Base-by-base conservation (phyloP, 352 stramenopile species). In the Pythium sukuiense region DNA sequence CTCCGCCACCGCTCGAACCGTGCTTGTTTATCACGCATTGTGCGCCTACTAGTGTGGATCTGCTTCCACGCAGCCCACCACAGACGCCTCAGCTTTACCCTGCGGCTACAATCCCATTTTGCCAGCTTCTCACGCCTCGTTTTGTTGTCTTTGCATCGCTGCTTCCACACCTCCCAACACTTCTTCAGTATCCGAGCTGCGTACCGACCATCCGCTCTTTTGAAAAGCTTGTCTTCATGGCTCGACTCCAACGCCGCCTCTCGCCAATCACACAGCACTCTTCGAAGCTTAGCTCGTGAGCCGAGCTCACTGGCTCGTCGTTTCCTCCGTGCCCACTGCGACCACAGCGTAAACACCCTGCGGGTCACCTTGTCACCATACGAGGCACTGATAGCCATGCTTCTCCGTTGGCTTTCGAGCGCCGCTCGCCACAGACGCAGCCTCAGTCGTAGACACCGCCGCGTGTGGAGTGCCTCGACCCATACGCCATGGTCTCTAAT, bases 401-500 rank as follows among this genome's bases (percentile, higher is more conserved):
- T 50, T 24, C 35, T 37, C 9, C 49, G 45, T 32, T 59, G 59
- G 0, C 6, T 57, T 2, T 29, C 3, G 7, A 70, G 33, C 6
- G 35, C 55, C 26, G 41, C 7, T 45, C 53, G 58, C 81, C 81
- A 90, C n/a, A 58, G 48, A 0, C 18, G 1, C 13, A 87, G 33
- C 5, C 49, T 61, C 0, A 18, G 18, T 14, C 79, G 67, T 32
- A 79, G 48, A 9, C 43, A 41, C 12, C 41, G 55, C 2, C 81
- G 66, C 18, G 37, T 43, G 0, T 59, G 55, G 1, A 79, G 71
- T 43, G 83, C 73, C 26, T 72, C 37, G 9, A 89, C 54, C 82
- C 80, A 90, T 3, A 64, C 39, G 2, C 61, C 53, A 46, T 80
- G 72, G 27, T 79, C 72, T 0, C 27, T 55, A 2, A 65, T 55